Evolutionary conservation across 805 yeast genomes (phyloP), one percentile per base, ranked within the genome.

Genomic region (Zygotorulaspora chibaensis): DNA sequence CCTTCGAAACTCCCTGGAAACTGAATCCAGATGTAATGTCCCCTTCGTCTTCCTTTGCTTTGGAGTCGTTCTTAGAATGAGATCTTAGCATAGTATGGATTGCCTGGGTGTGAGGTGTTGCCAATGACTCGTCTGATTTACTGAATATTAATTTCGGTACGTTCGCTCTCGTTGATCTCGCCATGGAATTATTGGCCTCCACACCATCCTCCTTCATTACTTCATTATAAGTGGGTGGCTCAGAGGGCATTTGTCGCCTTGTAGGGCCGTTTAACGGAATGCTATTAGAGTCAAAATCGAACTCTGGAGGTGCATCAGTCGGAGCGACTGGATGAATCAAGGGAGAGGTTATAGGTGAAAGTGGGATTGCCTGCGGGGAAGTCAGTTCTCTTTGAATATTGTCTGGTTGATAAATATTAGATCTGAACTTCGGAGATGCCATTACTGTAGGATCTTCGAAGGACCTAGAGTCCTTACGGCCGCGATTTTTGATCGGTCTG

Each of bases 361-460:
- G 65, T 2, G 87, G 87, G 38, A 74, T 58, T 3, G 87, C 88
- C 50, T 80, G 89, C 1, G 86, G 84, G 0, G 87, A 80, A 26
- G 74, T 67, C 42, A 80, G 54, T 42, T 70, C 77, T 3, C 70
- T 60, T 4, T 73, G 74, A 16, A 73, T 59, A 13, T 61, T 61
- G 1, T 67, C 72, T 0, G 89, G 90, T 53, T 75, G 72, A 61
- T 79, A 83, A 6, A 83, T 48, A 48, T 77, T 76, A 8, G 80
- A 68, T 20, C 68, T 62, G 9, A 75, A 47, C 43, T 55, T 58
- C 2, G 67, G 68, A 6, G 70, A 62, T 29, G 48, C 42, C 30
- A 58, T 55, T 20, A 53, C 37, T 8, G 47, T 20, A 6, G 43
- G 9, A 30, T 40, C 65, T 39, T 49, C 53, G 8, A n/a, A 15